Base-by-base conservation (phyloP, 2,329 filamentous ascomycete species). In the Fusarium fracticaudum region DNA sequence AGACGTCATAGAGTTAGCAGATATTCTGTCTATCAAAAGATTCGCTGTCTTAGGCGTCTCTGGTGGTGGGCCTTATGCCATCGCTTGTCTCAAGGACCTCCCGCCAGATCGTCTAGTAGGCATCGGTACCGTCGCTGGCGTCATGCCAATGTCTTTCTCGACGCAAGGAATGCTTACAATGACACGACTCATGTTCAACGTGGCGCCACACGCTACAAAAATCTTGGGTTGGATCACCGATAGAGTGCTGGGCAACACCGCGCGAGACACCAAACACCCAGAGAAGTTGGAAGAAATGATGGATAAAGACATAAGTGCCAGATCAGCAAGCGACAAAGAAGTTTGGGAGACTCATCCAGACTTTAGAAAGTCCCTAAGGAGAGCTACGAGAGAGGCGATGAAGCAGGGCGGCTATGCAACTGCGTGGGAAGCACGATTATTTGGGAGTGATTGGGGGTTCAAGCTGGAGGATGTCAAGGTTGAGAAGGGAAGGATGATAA, bases 381-480 rank as follows among this genome's bases (percentile, higher is more conserved):
- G 68, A 13, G 60, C 71, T 18, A 55, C 58, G 4, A 54, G 66
- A 10, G 55, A 64, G 6, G 48, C 71, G 0, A 65, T 64, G 50
- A 74, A 74, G 22, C 63, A 63, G 3, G 67, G 71, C 0, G 71
- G 71, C 1, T 69, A 74, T 17, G 40, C 71, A 0, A 35, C 43
- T 4, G 71, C 71, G 1, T 74, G 67, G 71, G 71, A 74, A 22
- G 71, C 71, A 6, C 38, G 37, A 3, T 22, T 74, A 1, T 72
- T 38, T 29, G 71, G 71, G 9, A 65, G 67, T 11, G 55, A 69
- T 9, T 74, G 71, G 71, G 71, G 67, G 1, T 74, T 74, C 1
- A 53, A 60, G 2, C 7, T 78, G 26, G 72, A 75, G 5, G 68
- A 72, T 2, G 59, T 70, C 3, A 64, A 58, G 5, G 62, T 70